Conservation (phyloP, 805 yeast genomes). For the Kregervanrija fluxuum region DNA sequence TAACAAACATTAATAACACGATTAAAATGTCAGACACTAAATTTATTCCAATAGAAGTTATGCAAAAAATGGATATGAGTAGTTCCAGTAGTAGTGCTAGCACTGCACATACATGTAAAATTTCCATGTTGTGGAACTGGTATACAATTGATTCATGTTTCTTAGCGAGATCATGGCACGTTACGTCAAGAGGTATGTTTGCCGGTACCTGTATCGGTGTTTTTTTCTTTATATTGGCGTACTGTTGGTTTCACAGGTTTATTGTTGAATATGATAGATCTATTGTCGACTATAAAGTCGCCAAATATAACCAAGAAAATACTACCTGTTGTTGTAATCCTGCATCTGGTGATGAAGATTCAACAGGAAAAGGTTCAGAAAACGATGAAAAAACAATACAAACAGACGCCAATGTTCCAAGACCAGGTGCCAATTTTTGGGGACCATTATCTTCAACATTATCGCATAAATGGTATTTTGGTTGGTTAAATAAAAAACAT, state of each 20-base stretch:
- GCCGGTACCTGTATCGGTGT: slow-evolving; percentile 75
- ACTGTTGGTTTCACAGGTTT: slow-evolving; percentile 51
- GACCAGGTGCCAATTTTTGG: slow-evolving; percentile 12
- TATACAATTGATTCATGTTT: slow-evolving; percentile 60
- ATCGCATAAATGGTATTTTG: slow-evolving; percentile 22
- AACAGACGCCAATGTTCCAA: neutral
- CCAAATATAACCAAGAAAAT: slow-evolving; percentile 2
- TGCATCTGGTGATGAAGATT: neutral
- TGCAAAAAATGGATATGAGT: slow-evolving; percentile 14
- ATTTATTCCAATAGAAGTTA: slow-evolving; percentile 9
- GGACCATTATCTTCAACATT: slow-evolving; percentile 20
- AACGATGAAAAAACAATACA: neutral
- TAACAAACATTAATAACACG: too few species aligned
- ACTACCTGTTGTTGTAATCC: slow-evolving; percentile 2
- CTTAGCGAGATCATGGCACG: slow-evolving; percentile 58
- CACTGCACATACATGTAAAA: slow-evolving; percentile 14
- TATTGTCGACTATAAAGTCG: slow-evolving; percentile 19
- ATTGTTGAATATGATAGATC: slow-evolving; percentile 45
- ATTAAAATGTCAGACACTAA: too few species aligned
- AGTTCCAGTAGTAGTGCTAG: neutral
- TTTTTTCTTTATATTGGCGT: slow-evolving; percentile 46
- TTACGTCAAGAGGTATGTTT: slow-evolving; percentile 48
- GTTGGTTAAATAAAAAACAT: slow-evolving; percentile 9
- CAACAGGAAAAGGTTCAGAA: neutral
- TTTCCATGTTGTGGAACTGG: slow-evolving; percentile 68